Evolutionary conservation across 192 early-diverging fungal genomes (phyloP).

Genomic region (Coemansia brasiliensis): DNA sequence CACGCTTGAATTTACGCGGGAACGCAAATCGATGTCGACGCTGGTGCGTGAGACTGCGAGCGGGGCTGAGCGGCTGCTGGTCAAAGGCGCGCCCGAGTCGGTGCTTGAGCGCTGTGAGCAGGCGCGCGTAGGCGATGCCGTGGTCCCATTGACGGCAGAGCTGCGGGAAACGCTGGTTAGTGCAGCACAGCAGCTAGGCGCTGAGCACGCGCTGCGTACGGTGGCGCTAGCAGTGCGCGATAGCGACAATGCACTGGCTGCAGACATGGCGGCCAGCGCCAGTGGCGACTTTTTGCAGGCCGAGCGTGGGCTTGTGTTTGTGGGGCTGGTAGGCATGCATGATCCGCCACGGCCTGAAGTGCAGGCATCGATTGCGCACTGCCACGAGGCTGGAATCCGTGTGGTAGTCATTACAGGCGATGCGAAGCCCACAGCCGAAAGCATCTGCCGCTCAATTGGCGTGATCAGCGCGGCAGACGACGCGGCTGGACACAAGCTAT

Average conservation of each 20-base stretch:
- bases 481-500: constrained; percentile 59
- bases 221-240: constrained; percentile 89
- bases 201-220: constrained; percentile 77
- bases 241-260: constrained; percentile 56
- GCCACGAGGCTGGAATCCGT: constrained; percentile 91
- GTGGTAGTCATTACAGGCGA: constrained; percentile 99
- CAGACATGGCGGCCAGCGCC: constrained; percentile 48
- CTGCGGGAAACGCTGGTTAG: constrained; percentile 63
- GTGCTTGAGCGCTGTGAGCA: constrained; percentile 83
- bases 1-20: constrained; percentile 93
- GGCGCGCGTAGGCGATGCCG: constrained; percentile 30
- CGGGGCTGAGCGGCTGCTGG: constrained; percentile 58
- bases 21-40: constrained; percentile 98
- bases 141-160: constrained; percentile 64
- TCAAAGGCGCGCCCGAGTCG: constrained; percentile 95
- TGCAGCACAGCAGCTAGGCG: constrained; percentile 74
- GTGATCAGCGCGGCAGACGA: constrained; percentile 75
- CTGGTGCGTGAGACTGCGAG: constrained; percentile 56
- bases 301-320: constrained; percentile 88
- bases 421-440: constrained; percentile 94
- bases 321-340: constrained; percentile 94
- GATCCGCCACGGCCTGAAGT: constrained; percentile 98
- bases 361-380: constrained; percentile 75
- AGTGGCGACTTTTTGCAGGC: constrained; percentile 60
- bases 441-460: constrained; percentile 94